These are phyloP conservation scores for Hebeloma cylindrosporum DNA, from an alignment of 768 basidiomycete species.

Conservation along the genomic window DNA sequence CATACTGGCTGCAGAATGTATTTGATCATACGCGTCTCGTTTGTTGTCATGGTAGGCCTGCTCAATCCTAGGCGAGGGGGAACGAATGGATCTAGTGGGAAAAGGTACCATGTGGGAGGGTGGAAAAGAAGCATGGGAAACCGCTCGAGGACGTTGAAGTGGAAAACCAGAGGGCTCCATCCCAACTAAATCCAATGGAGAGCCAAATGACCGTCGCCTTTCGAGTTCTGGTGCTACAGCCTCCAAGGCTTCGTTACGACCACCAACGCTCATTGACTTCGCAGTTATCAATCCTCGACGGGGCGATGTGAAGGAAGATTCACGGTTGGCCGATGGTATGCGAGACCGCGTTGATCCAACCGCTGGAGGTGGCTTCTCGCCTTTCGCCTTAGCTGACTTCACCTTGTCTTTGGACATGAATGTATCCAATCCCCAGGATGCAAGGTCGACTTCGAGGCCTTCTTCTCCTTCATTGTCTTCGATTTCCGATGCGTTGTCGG, in stretches of 20 bases:
- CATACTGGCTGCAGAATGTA: slow-evolving; percentile 51
- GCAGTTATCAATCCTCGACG: slow-evolving; percentile 43
- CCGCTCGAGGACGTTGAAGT: slow-evolving; percentile 46
- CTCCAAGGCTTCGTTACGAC: slow-evolving; percentile 51
- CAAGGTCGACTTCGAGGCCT: slow-evolving; percentile 72
- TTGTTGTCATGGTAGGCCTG: slow-evolving; percentile 17
- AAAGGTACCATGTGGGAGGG: slow-evolving; percentile 59
- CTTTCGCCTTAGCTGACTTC: slow-evolving; percentile 41
- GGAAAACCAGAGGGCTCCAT: slow-evolving; percentile 41
- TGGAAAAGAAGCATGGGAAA: slow-evolving; percentile 48
- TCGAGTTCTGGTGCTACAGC: slow-evolving; percentile 20
- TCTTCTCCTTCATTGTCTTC: slow-evolving; percentile 46
- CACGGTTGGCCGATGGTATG: slow-evolving; percentile 42
- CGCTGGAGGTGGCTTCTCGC: slow-evolving; percentile 40
- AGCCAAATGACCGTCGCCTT: slow-evolving; percentile 58
- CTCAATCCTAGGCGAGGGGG: slow-evolving; percentile 41
- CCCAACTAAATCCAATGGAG: slow-evolving; percentile 53
- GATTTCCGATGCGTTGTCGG: slow-evolving; percentile 57
- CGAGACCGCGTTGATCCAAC: slow-evolving; percentile 44
- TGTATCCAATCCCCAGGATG: slow-evolving; percentile 82
- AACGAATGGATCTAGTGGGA: slow-evolving; percentile 54
- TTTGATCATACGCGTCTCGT: slow-evolving; percentile 38
- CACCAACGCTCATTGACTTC: slow-evolving; percentile 65
- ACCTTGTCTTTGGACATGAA: slow-evolving; percentile 71
- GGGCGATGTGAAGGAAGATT: slow-evolving; percentile 30